Conservation (phyloP, 202 grass and related monocot species). For the Schoenoplectus tabernaemontani region DNA sequence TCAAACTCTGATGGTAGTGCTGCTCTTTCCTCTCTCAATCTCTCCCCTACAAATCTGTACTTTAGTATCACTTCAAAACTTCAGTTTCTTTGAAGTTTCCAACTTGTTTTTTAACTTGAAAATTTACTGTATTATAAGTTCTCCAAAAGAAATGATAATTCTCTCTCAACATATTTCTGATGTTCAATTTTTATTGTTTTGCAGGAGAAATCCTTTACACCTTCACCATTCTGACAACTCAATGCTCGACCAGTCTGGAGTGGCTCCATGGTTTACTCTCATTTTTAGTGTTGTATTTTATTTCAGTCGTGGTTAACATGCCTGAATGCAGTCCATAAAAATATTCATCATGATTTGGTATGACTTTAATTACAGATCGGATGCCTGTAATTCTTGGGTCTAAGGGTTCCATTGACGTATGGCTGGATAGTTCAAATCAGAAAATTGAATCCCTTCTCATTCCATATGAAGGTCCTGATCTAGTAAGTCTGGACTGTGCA, state of each 20-base stretch:
- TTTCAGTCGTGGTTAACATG: slow-evolving; percentile 4
- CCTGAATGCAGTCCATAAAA: background rate
- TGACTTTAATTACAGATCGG: slow-evolving; percentile 53
- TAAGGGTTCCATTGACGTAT: slow-evolving; percentile 40
- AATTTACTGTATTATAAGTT: background rate
- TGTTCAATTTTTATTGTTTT: slow-evolving; percentile 20
- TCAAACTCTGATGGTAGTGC: slow-evolving; percentile 56
- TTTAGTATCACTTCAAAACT: background rate
- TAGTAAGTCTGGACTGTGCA: slow-evolving; percentile 39
- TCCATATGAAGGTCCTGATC: slow-evolving; percentile 73
- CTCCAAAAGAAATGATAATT: background rate
- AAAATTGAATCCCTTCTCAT: slow-evolving; percentile 70
- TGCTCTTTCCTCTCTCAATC: background rate
- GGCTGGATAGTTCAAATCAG: slow-evolving; percentile 47
- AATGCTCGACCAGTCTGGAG: slow-evolving; percentile 28
- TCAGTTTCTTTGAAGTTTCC: background rate
- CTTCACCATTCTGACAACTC: slow-evolving; percentile 40
- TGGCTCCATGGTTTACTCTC: slow-evolving; percentile 62
- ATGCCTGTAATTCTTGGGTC: slow-evolving; percentile 80
- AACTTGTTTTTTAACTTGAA: background rate
- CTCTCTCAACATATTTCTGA: slow-evolving; percentile 16
- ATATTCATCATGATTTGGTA: background rate
- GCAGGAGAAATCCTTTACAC: slow-evolving; percentile 60
- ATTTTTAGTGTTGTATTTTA: slow-evolving; percentile 20
- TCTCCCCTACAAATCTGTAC: slow-evolving; percentile 3